Base-by-base conservation (phyloP, 2,329 filamentous ascomycete genomes). In the Aspergillus texensis region DNA sequence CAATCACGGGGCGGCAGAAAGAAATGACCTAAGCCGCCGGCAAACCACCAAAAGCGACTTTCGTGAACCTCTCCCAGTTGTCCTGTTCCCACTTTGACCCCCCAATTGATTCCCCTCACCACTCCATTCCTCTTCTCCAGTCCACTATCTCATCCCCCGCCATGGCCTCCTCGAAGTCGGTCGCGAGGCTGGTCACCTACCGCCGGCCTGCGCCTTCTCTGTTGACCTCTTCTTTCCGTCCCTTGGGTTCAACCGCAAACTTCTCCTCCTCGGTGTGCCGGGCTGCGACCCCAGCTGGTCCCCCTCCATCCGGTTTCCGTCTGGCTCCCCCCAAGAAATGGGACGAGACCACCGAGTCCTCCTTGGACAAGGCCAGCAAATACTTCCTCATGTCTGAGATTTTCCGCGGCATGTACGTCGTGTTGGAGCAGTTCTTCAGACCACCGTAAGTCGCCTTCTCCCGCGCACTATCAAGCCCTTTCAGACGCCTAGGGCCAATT, bases 321-420 rank as follows among this genome's bases (percentile, higher is more conserved):
- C 84, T 94, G 72, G 86, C 89, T 74, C 86, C 84, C 67, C 89
- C 86, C 58, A 86, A 89, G 77, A 82, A 88, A 82, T 98, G 93
- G 93, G 89, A 96, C 70, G 87, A 96, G 79, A 86, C 89, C 68
- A 84, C 86, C 67, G 93, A 96, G 78, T 88, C 85, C 68, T 87
- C 91, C 41, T 82, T 96, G 71, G 93, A 97, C 81, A 91, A 90
- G 79, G 85, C 93, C 67, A 93, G 92, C 72, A 95, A 94, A 78
- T 98, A 93, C 85, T 99, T 99, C 83, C 86, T 99, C 77, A 83
- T 98, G 85, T 89, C 91, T 60, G 95, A 99, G 86, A 95, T 98
- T 91, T 86, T 92, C 79, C 89, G 95, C 76, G 95, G 95, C 80
- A 98, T 99, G 95, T 99, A 97, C 77, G 89, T 99, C 71, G 88